phyloP scores from a whole-genome alignment of 495 filamentous ascomycete species.

The Lasiosphaeria ovina region DNA sequence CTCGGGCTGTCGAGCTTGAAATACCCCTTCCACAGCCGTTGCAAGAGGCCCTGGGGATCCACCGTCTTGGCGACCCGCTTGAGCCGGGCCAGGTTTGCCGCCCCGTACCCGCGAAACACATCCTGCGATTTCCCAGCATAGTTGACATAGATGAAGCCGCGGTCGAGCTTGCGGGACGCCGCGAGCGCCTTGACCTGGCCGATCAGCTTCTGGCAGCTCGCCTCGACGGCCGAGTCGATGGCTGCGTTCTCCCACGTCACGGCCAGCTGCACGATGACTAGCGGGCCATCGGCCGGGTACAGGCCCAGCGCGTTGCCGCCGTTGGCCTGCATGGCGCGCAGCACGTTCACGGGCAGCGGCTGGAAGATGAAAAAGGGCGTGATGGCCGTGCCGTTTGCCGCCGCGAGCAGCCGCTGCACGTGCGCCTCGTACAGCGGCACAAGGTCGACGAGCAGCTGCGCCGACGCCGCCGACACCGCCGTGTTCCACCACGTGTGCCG shows the following conservation, averaged over 20 bases:
- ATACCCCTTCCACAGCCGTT: conserved; percentile 40
- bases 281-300: conserved; percentile 22
- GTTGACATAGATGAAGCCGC: conserved; percentile 60
- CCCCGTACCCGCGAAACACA: conserved; percentile 46
- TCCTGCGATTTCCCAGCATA: conserved; percentile 43
- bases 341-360: conserved; percentile 24
- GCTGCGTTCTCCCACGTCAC: conserved; percentile 14
- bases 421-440: conserved; percentile 18
- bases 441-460: conserved; percentile 19
- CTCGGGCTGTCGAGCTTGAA: conserved; percentile 30
- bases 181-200: conserved; percentile 37
- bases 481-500: conserved; percentile 24
- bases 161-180: conserved; percentile 37
- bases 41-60: conserved; percentile 42
- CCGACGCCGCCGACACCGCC: conserved; percentile 16
- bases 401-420: conserved; percentile 9
- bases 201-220: conserved; percentile 30
- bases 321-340: conserved; percentile 27
- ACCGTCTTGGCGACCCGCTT: conserved; percentile 39
- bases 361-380: conserved; percentile 22
- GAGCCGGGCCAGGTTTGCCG: conserved; percentile 34
- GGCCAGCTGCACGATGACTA: conserved; percentile 22
- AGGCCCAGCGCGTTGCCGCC: conserved; percentile 35
- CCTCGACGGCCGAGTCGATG: conserved; percentile 29
- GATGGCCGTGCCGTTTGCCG: conserved; percentile 11